Base-by-base conservation (phyloP, 352 stramenopile genomes). In the Phytophthora meadii region DNA sequence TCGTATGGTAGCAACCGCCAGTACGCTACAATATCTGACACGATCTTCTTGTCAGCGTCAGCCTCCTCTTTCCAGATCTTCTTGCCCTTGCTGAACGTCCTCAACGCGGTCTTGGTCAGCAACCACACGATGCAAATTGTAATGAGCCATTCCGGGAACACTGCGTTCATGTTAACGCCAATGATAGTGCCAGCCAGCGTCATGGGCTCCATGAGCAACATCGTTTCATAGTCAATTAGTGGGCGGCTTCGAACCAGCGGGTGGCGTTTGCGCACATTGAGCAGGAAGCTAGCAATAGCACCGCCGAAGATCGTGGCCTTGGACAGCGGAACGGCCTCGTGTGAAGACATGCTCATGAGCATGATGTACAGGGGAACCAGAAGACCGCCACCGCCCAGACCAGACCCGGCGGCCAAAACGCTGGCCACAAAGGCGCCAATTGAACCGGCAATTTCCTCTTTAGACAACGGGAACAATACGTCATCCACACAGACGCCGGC, bases 151-250 rank as follows among this genome's bases (percentile, higher is more conserved):
- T 95, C 85, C 8, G 87, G 87, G 48, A 91, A 93, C 5, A 84
- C 80, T 4, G 83, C 84, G 70, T 93, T 95, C 77, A 95, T 84
- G 68, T 91, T 90, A 36, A 95, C 87, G 48, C 87, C 87, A 30
- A 93, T 87, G 64, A 93, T 93, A n/a, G 87, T 95, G 28, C 87
- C 84, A 0, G 87, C 87, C 7, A 95, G 77, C 17, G 87, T 95
- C 87, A 95, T 93, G 25, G 87, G 87, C 62, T 95, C 87, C 84
- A 95, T 90, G 44, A 95, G 79, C 42, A 95, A 58, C 51, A 93
- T 82, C 4, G 85, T 90, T 70, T 95, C 87, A 55, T 93, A 95
- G 69, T 95, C 84, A 34, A 95, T 95, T 9, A 95, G 55, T 8
- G 82, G 83, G 3, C 83, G 79, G 28, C 81, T 77, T 40, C 67